Evolutionary conservation across 192 early-diverging fungal species (phyloP), one percentile per base, ranked within the genome.

Genomic region (Entomortierella parvispora): DNA sequence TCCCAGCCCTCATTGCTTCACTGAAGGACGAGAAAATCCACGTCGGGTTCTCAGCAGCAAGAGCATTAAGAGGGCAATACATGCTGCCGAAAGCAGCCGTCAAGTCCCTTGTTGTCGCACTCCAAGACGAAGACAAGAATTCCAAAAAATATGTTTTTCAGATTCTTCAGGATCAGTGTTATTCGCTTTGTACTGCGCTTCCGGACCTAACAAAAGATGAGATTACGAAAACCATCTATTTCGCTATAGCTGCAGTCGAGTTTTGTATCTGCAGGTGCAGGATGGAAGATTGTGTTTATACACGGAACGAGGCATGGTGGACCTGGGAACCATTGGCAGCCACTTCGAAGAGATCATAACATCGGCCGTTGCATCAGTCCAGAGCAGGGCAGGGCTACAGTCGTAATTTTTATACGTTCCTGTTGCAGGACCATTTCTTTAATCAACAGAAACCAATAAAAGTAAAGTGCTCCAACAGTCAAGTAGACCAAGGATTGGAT

Each of bases 141-240:
- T 29, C 12, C 14, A 42, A 20, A 25, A 11, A 20, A 49, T 49
- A 11, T 49, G 7, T 49, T 2, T 18, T 20, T n/a, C 15, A 25
- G 2, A 49, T 12, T 49, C 23, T 57, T 40, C 2, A 37, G 7
- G 9, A 22, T 31, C 54, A 22, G 20, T 1, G n/a, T 33, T 20
- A 37, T 22, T 57, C 32, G 12, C 54, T 57, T 37, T 57, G 15
- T 7, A 25, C 12, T 8, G 29, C 54, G 22, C 54, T 57, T 57
- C 54, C 54, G 7, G 0, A 17, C 54, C 8, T 57, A 6, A 18
- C 54, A 9, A 11, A 57, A 40, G 32, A 3, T 57, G 54, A 57
- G 32, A 8, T 7, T 57, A 37, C 33, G 32, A 42, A 33, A 20
- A 42, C 54, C 54, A 57, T 22, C 11, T 57, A 22, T 57, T 57